These are phyloP conservation scores for Jacaranda mimosifolia DNA, from an alignment of 257 asterid species.

Conservation along the genomic window DNA sequence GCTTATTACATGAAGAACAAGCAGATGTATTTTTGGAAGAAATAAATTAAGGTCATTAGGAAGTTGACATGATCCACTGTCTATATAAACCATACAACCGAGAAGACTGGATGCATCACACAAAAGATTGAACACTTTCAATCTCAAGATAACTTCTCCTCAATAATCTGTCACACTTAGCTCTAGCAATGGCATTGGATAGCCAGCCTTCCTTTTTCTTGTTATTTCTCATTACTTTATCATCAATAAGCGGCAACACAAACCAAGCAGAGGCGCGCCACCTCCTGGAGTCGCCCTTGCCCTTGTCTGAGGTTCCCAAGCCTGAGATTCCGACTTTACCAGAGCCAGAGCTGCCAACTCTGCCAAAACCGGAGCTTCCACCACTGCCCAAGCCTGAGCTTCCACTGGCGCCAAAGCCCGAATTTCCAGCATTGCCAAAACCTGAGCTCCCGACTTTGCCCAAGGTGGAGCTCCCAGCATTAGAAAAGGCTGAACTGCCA, in stretches of 20 bases:
- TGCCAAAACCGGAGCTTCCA: constrained; percentile 33
- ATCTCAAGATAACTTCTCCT: constrained; percentile 2
- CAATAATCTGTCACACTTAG: background rate
- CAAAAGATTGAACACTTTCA: constrained; percentile 2
- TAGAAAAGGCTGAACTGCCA: constrained; percentile 28
- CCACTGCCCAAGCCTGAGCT: constrained; percentile 34
- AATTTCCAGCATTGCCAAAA: constrained; percentile 38
- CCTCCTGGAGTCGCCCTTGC: background rate
- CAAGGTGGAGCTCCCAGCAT: constrained; percentile 22
- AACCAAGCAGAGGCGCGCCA: background rate
- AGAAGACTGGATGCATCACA: constrained; percentile 12
- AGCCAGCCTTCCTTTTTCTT: constrained; percentile 6
- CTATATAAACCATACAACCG: constrained; percentile 20
- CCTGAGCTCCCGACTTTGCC: constrained; percentile 39
- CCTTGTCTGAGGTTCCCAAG: background rate
- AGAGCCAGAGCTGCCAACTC: constrained; percentile 26
- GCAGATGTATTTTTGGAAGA: too few relatives aligned
- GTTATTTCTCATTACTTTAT: background rate
- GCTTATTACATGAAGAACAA: too few relatives aligned
- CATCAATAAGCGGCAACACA: background rate
- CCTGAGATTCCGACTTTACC: constrained; percentile 13
- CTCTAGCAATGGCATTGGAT: constrained; percentile 18
- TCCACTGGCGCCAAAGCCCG: constrained; percentile 42
- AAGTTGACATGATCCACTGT: background rate
- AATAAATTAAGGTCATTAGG: background rate